phyloP scores from a whole-genome alignment of 1,284 basidiomycete genomes.

The Marasmius oreades region DNA sequence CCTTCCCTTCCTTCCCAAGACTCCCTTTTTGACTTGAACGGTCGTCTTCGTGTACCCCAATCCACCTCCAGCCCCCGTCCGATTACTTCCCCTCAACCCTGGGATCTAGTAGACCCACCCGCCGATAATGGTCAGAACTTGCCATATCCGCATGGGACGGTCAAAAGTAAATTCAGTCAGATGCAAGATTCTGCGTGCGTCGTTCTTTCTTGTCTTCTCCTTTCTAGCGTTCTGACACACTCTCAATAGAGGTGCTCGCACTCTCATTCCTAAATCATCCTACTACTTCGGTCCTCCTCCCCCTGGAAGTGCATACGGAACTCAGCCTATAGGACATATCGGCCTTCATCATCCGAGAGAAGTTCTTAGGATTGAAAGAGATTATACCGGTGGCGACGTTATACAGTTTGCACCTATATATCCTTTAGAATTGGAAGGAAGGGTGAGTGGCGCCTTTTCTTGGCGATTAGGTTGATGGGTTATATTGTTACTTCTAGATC shows the following conservation, averaged over 20 bases:
- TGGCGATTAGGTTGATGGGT: conserved; percentile 5
- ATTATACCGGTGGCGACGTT: conserved; percentile 79
- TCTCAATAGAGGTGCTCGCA: conserved; percentile 36
- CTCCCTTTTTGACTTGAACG: not conserved
- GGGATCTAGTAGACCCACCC: conserved; percentile 55
- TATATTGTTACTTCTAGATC: conserved; percentile 42
- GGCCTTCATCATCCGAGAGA: conserved; percentile 83
- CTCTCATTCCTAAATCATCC: conserved; percentile 67
- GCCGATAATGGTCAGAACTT: conserved; percentile 28
- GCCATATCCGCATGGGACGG: conserved; percentile 22
- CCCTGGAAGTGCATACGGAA: conserved; percentile 69
- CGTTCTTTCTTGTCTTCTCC: conserved; percentile 5
- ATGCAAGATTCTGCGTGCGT: conserved; percentile 28
- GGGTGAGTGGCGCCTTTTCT: conserved; percentile 52
- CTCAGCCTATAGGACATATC: conserved; percentile 72
- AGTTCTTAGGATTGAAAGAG: conserved; percentile 77
- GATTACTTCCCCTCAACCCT: conserved; percentile 47
- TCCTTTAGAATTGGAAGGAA: conserved; percentile 79
- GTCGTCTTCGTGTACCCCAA: not conserved
- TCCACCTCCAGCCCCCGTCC: not conserved
- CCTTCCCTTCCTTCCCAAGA: not conserved
- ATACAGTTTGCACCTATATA: conserved; percentile 78
- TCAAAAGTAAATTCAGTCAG: conserved; percentile 31
- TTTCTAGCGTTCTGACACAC: conserved; percentile 3
- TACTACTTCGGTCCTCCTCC: conserved; percentile 83